Evolutionary conservation across 345 rosid genomes (phyloP), one percentile per base, ranked within the genome.

Genomic region (Mercurialis annua): DNA sequence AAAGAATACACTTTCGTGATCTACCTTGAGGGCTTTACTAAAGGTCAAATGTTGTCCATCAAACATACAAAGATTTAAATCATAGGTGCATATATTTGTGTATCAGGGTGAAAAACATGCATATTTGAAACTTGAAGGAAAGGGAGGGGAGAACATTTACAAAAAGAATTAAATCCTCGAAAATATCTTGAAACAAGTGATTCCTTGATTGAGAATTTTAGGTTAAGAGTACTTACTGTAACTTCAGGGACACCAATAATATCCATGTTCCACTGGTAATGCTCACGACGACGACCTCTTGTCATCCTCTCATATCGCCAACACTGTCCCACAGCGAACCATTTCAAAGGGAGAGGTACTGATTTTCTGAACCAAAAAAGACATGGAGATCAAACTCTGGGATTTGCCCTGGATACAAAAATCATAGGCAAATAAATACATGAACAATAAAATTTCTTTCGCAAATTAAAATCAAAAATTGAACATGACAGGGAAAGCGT

Each of bases 261-360:
- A 82, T 93, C 99, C 99, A 93, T 93, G 77, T 93, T 90, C 99
- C 99, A 87, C 64, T 93, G 99, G 71, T 93, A 93, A 81, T 93
- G 99, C 79, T 93, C 96, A 26, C 97, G 95, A 21, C 95, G 91
- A 60, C 96, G 81, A 38, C 97, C 99, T 77, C 97, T 85, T 2
- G 97, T 93, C 98, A 93, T 93, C 71, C 98, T 86, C 75, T 90
- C 98, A 69, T 93, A 93, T 18, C 98, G 79, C 98, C 98, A 93
- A 80, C 97, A 90, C 75, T 93, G 97, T 26, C 98, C 98, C 58
- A 90, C 64, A 12, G 98, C 88, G 84, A 89, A 90, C 97, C 98
- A 93, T 81, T 93, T 93, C 83, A 93, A 73, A 0, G 98, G 99
- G 48, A 94, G 84, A 66, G 99, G 73, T 66, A 80, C 81, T 0